Evolutionary conservation across 106 monocot species (phyloP).

Genomic region (Chionographis japonica): DNA sequence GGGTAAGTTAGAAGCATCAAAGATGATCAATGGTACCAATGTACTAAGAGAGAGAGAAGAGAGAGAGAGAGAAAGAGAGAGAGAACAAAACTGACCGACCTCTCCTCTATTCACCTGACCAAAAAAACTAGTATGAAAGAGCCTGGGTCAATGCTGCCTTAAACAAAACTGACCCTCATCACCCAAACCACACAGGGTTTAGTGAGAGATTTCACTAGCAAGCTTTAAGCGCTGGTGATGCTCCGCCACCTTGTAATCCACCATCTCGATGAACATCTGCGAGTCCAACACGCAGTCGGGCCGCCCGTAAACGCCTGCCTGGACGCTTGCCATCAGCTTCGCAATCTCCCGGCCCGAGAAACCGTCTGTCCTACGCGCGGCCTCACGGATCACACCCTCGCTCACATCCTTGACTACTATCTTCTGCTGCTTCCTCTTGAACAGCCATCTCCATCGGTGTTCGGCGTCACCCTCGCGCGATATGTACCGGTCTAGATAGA

Average conservation of each 20-base stretch:
- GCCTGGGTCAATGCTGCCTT: too few relatives aligned
- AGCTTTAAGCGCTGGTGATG: conserved; percentile 81
- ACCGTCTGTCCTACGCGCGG: conserved; percentile 63
- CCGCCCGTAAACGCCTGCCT: conserved; percentile 80
- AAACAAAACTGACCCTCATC: too few relatives aligned
- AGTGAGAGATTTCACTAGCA: conserved; percentile 2
- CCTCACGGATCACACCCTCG: conserved; percentile 61
- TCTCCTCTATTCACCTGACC: too few relatives aligned
- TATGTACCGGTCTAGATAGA: conserved; percentile 78
- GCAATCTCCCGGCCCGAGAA: conserved; percentile 99
- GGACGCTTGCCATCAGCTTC: conserved; percentile 85
- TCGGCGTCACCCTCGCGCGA: conserved; percentile 7
- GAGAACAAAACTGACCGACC: too few relatives aligned
- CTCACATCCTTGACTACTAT: conserved; percentile 49
- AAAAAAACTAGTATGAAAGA: too few relatives aligned
- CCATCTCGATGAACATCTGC: conserved; percentile 59
- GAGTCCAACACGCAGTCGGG: conserved; percentile 65
- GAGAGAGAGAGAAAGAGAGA: too few relatives aligned
- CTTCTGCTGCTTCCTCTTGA: conserved; percentile 42
- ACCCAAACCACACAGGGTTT: neutral
- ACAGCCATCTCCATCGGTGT: conserved; percentile 24
- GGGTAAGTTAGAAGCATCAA: too few relatives aligned
- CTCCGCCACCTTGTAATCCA: conserved; percentile 83
- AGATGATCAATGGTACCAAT: too few relatives aligned
- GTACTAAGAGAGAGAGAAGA: too few relatives aligned